phyloP scores from a whole-genome alignment of 2,329 filamentous ascomycete species.

The Colletotrichum sojae region DNA sequence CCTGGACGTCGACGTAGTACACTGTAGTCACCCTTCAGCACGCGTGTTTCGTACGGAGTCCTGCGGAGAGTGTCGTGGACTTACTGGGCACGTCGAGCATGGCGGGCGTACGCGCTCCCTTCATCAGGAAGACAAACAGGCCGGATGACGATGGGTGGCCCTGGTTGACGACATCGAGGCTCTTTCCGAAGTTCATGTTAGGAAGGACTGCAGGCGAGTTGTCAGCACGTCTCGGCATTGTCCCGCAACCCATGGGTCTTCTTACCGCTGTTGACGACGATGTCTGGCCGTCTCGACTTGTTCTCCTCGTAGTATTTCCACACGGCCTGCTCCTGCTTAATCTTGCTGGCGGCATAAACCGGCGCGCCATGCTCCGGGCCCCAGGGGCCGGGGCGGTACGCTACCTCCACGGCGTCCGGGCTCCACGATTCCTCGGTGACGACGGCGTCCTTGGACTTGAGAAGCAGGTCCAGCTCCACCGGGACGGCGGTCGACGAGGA shows the following conservation, averaged over 20 bases:
- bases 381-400: slow-evolving; percentile 55
- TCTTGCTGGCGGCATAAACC: slow-evolving; percentile 57
- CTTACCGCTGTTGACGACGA: slow-evolving; percentile 33
- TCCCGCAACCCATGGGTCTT: no score
- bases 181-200: slow-evolving; percentile 46
- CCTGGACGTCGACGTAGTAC: slow-evolving; percentile 62
- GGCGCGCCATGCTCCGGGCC: slow-evolving; percentile 43
- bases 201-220: slow-evolving; percentile 44
- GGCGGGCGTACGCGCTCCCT: slow-evolving; percentile 32
- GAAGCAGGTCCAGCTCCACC: slow-evolving; percentile 41
- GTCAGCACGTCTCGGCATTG: no score
- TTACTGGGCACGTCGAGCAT: not conserved
- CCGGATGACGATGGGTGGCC: slow-evolving; percentile 44
- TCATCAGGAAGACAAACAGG: slow-evolving; percentile 42
- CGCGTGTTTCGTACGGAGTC: not conserved
- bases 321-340: slow-evolving; percentile 51
- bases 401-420: slow-evolving; percentile 48
- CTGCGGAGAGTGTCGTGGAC: not conserved
- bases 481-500: slow-evolving; percentile 47
- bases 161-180: slow-evolving; percentile 43
- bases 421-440: slow-evolving; percentile 52
- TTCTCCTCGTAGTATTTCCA: slow-evolving; percentile 56
- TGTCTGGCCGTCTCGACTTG: slow-evolving; percentile 42
- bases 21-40: slow-evolving; percentile 46
- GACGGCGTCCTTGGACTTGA: slow-evolving; percentile 8